phyloP scores from a whole-genome alignment of 2,329 filamentous ascomycete genomes.

The Thelonectria blattea region DNA sequence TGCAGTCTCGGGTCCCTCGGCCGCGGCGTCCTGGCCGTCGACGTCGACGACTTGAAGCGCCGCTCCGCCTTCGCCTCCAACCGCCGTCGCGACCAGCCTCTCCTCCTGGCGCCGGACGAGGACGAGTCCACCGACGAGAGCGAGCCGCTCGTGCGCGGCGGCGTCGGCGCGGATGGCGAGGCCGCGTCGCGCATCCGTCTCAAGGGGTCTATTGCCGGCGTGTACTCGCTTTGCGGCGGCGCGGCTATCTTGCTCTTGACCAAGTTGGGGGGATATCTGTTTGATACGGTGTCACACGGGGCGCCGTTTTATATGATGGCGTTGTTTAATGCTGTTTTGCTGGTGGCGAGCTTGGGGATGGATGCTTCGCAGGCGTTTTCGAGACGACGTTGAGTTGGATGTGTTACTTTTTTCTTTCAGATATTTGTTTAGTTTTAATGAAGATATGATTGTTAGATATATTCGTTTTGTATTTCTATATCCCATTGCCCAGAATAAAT shows the following conservation, averaged over 20 bases:
- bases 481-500: too few relatives aligned
- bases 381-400: slow-evolving; percentile 9
- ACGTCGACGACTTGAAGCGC: slow-evolving; percentile 35
- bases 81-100: slow-evolving; percentile 20
- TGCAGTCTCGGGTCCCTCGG: slow-evolving; percentile 91
- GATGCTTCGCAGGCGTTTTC: slow-evolving; percentile 53
- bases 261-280: slow-evolving; percentile 86
- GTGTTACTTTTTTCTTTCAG: background rate
- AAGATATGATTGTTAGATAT: slow-evolving; percentile 24
- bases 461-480: background rate
- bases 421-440: slow-evolving; percentile 16
- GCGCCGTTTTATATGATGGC: slow-evolving; percentile 97
- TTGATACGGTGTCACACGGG: slow-evolving; percentile 75
- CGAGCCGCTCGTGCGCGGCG: slow-evolving; percentile 45
- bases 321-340: slow-evolving; percentile 77
- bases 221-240: slow-evolving; percentile 91
- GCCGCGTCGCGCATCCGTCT: slow-evolving; percentile 65
- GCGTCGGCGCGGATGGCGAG: slow-evolving; percentile 38
- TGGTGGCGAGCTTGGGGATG: slow-evolving; percentile 61
- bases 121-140: slow-evolving; percentile 50
- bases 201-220: slow-evolving; percentile 92
- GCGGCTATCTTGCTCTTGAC: slow-evolving; percentile 89
- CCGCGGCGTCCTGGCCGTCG: slow-evolving; percentile 71
- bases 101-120: slow-evolving; percentile 44
- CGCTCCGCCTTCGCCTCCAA: slow-evolving; percentile 34